Base-by-base conservation (phyloP, 257 asterid species). In the Solanum phureja region DNA sequence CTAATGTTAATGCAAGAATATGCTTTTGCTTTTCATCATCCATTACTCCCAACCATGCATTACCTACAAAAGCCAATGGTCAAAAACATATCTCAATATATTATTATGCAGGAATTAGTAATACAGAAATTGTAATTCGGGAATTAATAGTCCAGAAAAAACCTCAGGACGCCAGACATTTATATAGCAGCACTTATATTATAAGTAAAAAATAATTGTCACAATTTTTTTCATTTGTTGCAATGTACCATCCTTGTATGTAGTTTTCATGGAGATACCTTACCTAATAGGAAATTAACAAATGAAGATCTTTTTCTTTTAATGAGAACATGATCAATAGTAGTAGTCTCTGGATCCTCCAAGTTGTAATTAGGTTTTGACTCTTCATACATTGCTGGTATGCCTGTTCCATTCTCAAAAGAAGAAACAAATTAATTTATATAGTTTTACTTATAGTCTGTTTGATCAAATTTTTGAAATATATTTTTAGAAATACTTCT, bases 1-100 rank as follows among this genome's bases (percentile, higher is more conserved):
- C 88, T 62, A 86, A 23, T 35, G 27, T 33, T 72, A 74, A 10
- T 86, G 88, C 73, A 44, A 86, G 83, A 12, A 71, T 49, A 58
- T 86, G 84, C 3, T 35, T 86, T 56, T 86, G 88, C 88, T 86
- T 86, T 56, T 33, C 88, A 7, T 31, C 73, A 56, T 72, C 84
- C 58, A 86, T 44, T 12, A 2, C 84, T 49, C 49, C 52, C 23
- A 73, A 38, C 85, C 88, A 86, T 29, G 73, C 83, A 73, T 40
- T 68, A 31, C 75, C 88, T 73, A 72, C 10, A 74, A 21, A 31
- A 27, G 23, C 1, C 44, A 74, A 34, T 19, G 82, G 29, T 74
- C 2, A 75, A 75, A 37, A 60, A 52, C 62, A 52, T 52, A 52
- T 34, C 16, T 12, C 27, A 3, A 35, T 35, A 37, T 12, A 40